Percentiles rank a stretch among this genome's conserved stretches.
Evolutionary conservation across 2,329 filamentous ascomycete species (phyloP).

Genomic region (Thielaviopsis ethacetica): DNA sequence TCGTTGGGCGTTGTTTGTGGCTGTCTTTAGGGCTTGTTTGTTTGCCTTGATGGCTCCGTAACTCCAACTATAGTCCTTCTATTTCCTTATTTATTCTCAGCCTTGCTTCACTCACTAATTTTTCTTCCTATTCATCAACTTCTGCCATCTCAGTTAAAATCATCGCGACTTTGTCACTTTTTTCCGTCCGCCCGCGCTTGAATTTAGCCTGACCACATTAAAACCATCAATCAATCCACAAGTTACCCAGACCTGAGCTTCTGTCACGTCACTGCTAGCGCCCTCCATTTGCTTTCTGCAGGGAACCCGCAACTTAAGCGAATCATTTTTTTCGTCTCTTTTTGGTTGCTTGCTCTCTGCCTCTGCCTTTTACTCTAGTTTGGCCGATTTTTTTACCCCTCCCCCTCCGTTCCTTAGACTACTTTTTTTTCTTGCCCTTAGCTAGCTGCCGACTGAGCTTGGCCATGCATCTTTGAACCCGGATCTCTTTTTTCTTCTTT

Average conservation of each 20-base stretch:
- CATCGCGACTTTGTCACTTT: neutral
- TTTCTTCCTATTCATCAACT: neutral
- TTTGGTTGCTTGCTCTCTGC: neutral
- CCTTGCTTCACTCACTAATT: neutral
- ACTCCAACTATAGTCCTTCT: neutral
- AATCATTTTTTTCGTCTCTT: neutral
- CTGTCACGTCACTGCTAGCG: neutral
- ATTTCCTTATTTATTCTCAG: neutral
- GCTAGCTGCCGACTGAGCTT: neutral
- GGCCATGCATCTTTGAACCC: neutral
- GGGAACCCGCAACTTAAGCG: neutral
- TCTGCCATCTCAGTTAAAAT: neutral
- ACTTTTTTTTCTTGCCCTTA: neutral
- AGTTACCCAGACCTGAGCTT: neutral
- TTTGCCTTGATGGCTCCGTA: neutral
- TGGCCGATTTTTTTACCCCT: neutral
- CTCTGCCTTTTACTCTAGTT: neutral
- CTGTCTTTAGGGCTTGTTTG: neutral
- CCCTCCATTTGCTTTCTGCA: neutral
- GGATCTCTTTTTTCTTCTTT: slow-evolving; percentile 1
- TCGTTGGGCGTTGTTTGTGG: neutral
- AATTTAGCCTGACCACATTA: neutral
- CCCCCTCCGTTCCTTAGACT: neutral
- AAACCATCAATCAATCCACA: neutral
- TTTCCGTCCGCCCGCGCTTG: neutral